Evolutionary conservation across 164 flowering plant genomes (phyloP).

Genomic region (Sedum album): DNA sequence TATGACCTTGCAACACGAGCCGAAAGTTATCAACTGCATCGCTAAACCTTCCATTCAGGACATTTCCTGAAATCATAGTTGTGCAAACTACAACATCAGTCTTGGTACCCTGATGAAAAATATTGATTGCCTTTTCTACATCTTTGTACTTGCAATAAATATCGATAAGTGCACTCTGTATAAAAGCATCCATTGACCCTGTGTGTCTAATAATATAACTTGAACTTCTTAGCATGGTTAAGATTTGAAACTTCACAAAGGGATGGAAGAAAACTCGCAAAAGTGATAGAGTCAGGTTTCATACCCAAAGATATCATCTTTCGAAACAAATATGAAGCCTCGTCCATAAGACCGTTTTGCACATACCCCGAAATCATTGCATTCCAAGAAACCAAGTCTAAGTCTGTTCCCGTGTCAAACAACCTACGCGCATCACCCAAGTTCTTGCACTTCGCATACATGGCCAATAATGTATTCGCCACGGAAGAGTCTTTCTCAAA

Average conservation of each 20-base stretch:
- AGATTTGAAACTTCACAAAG: slow-evolving; percentile 29
- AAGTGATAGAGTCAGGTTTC: slow-evolving; percentile 61
- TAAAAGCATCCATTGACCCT: slow-evolving; percentile 44
- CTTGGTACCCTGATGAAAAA: slow-evolving; percentile 28
- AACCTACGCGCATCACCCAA: slow-evolving; percentile 44
- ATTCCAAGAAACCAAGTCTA: slow-evolving; percentile 65
- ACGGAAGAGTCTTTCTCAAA: slow-evolving; percentile 47
- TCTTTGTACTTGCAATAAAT: slow-evolving; percentile 66
- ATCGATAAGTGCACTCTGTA: slow-evolving; percentile 74
- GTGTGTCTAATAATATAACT: slow-evolving; percentile 51
- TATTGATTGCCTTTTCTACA: slow-evolving; percentile 43
- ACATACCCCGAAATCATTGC: slow-evolving; percentile 70
- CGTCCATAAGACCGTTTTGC: slow-evolving; percentile 39
- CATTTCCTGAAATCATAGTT: slow-evolving; percentile 76
- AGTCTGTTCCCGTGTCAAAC: slow-evolving; percentile 34
- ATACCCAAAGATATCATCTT: slow-evolving; percentile 46
- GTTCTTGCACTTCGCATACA: slow-evolving; percentile 60
- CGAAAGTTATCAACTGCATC: slow-evolving; percentile 50
- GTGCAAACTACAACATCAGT: slow-evolving; percentile 60
- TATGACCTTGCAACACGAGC: slow-evolving; percentile 25
- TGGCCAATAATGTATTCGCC: slow-evolving; percentile 30
- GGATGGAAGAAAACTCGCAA: slow-evolving; percentile 67
- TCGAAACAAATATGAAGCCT: slow-evolving; percentile 42
- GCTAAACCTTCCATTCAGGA: slow-evolving; percentile 52
- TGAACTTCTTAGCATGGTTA: slow-evolving; percentile 55